phyloP scores from a whole-genome alignment of 2,329 filamentous ascomycete species.

The Chrysosporium queenslandicum region DNA sequence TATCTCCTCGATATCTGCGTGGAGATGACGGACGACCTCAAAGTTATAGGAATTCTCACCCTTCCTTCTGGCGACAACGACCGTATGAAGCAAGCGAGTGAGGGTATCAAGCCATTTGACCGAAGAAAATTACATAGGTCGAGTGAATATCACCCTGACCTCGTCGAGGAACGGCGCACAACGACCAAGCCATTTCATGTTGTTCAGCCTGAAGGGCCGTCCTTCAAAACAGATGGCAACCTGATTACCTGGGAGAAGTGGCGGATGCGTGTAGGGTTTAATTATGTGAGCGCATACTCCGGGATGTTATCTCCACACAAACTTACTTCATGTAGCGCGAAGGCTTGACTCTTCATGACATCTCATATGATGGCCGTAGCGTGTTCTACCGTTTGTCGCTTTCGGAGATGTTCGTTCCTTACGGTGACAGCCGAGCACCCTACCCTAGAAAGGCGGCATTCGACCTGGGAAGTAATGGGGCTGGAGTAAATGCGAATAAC shows the following conservation, averaged over 20 bases:
- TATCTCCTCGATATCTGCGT: conserved; percentile 47
- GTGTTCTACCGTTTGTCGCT: conserved; percentile 58
- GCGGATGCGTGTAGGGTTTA: conserved; percentile 53
- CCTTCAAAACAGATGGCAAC: conserved; percentile 46
- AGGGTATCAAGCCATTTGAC: conserved; percentile 31
- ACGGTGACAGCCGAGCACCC: conserved; percentile 54
- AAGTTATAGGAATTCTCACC: conserved; percentile 43
- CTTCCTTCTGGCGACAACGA: conserved; percentile 37
- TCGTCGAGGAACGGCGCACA: no score
- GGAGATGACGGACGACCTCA: conserved; percentile 32
- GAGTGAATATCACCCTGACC: conserved; percentile 17
- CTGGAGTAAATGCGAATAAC: no score
- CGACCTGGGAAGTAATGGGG: conserved; percentile 60
- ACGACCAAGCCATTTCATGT: conserved; percentile 64
- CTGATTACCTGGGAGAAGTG: conserved; percentile 55
- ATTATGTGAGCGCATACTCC: no score
- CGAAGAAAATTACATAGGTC: conserved; percentile 33
- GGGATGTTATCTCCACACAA: no score
- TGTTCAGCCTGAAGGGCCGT: conserved; percentile 58
- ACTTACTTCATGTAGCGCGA: conserved; percentile 46
- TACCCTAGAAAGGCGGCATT: conserved; percentile 63
- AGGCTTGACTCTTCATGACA: conserved; percentile 59
- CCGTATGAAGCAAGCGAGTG: conserved; percentile 31
- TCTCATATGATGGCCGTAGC: conserved; percentile 55
- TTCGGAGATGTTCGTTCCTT: conserved; percentile 61